A percentile compares a stretch with the other conserved stretches of the same genome.
Conservation (phyloP, 768 basidiomycete species). For the Pilatotrama ljubarskyi region DNA sequence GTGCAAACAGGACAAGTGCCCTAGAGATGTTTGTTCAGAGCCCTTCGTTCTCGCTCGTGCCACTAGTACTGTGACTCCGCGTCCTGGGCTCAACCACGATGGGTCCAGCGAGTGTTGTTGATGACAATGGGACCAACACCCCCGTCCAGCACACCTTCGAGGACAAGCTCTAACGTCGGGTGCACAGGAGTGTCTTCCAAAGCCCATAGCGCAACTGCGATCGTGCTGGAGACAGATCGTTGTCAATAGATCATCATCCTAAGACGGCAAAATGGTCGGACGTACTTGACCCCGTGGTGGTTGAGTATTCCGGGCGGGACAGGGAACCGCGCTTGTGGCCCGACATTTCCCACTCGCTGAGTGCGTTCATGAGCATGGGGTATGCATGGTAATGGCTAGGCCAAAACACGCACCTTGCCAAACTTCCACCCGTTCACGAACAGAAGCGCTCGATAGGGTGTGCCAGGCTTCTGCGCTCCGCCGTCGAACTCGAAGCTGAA, state of each 20-base stretch:
- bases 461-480: slow-evolving; percentile 39
- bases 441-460: slow-evolving; percentile 71
- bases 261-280: neutral
- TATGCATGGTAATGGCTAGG: neutral
- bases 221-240: slow-evolving; percentile 19
- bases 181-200: slow-evolving; percentile 51
- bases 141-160: slow-evolving; percentile 63
- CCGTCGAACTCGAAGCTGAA: slow-evolving; percentile 69
- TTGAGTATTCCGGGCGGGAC: slow-evolving; percentile 81
- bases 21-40: too few species aligned
- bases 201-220: slow-evolving; percentile 67
- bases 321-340: slow-evolving; percentile 77
- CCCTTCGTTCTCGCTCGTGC: too few species aligned
- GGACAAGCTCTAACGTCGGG: slow-evolving; percentile 52
- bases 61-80: too few species aligned
- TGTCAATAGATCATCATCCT: neutral
- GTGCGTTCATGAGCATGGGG: neutral
- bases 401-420: slow-evolving; percentile 60
- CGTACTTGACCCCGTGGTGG: slow-evolving; percentile 71
- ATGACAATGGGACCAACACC: slow-evolving; percentile 57
- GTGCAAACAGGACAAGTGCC: too few species aligned
- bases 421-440: slow-evolving; percentile 92
- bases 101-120: slow-evolving; percentile 59
- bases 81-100: slow-evolving; percentile 3
- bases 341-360: slow-evolving; percentile 34